Conservation (phyloP, 2,329 filamentous ascomycete species). For the Fusarium continuum region DNA sequence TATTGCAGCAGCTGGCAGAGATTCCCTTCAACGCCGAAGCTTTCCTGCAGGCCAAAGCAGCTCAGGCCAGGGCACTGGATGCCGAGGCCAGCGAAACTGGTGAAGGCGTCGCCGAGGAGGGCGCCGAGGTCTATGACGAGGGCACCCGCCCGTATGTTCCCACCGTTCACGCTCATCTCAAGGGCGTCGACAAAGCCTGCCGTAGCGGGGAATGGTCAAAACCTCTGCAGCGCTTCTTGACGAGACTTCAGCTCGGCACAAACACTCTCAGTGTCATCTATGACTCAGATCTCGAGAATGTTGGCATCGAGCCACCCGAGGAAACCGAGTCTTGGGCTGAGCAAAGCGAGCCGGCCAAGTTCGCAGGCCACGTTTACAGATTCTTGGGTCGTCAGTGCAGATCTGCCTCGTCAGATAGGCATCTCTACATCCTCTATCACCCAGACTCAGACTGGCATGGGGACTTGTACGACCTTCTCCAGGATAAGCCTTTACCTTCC, state of each 20-base stretch:
- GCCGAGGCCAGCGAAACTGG: conserved; percentile 19
- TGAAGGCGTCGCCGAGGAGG: conserved; percentile 9
- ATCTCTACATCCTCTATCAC: conserved; percentile 31
- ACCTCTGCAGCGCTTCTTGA: conserved; percentile 22
- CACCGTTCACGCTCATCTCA: conserved; percentile 20
- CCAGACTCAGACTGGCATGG: conserved; percentile 26
- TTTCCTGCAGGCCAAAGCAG: conserved; percentile 14
- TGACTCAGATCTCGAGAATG: conserved; percentile 22
- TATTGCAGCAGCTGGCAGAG: conserved; percentile 16
- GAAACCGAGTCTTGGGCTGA: conserved; percentile 22
- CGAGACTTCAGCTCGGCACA: conserved; percentile 21
- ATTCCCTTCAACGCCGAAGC: conserved; percentile 27
- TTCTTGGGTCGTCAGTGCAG: conserved; percentile 24
- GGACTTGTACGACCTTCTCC: conserved; percentile 23
- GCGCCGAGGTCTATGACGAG: conserved; percentile 3
- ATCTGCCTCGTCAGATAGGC: conserved; percentile 18
- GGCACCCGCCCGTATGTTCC: conserved; percentile 4
- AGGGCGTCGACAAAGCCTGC: conserved; percentile 20
- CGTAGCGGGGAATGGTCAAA: conserved; percentile 29
- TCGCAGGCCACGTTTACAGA: conserved; percentile 22
- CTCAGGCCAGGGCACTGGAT: conserved; percentile 10
- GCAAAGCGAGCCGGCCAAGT: conserved; percentile 18
- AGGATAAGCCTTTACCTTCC: conserved; percentile 25
- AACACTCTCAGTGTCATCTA: conserved; percentile 22
- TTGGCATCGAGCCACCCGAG: conserved; percentile 24